Base-by-base conservation (phyloP, 176 grass and related monocot species). In the Paspalum vaginatum region DNA sequence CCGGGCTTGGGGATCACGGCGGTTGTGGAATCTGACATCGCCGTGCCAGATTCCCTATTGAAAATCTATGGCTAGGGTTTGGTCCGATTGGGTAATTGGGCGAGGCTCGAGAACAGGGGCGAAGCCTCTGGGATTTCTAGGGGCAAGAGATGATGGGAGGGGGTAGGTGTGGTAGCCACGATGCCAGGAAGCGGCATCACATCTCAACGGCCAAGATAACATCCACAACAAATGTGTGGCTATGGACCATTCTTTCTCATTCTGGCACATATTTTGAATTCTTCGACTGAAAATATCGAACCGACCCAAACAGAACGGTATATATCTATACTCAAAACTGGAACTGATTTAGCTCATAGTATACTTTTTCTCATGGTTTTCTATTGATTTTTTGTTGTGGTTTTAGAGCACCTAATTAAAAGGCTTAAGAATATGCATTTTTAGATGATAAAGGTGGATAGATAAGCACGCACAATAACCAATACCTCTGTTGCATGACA, bases 41-140 rank as follows among this genome's bases (percentile, higher is more conserved):
- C 39, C 75, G 63, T 76, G 14, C 63, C 38, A 32, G 55, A 76
- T 54, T 48, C 13, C 61, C 45, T 12, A 51, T 53, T 22, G 75
- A 46, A 47, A 47, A 59, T 68, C 37, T 68, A 75, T 46, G 60
- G 17, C 21, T 84, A 88, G 87, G 87, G 77, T 88, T 80, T 80
- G 55, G 76, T 60, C 24, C 26, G 70, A 45, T 85, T 49, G 76
- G 58, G 18, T 22, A 85, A 78, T 26, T 43, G 83, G 74, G 57
- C n/a, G 74, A 85, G 22, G 61, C 72, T 65, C 52, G 41, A 25
- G 44, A 22, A 17, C 22, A 1, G 16, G 40, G 5, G 13, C 11
- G 73, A 83, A 77, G 40, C 39, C 55, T 79, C 59, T 59, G 60
- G 60, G 86, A 83, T 74, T 79, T 79, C 79, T 77, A 80, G 75